Percentiles rank a stretch among this genome's conserved stretches.
These are phyloP conservation scores for Erythrophleum ivorense DNA, from an alignment of 331 rosid species.

Conservation along the genomic window DNA sequence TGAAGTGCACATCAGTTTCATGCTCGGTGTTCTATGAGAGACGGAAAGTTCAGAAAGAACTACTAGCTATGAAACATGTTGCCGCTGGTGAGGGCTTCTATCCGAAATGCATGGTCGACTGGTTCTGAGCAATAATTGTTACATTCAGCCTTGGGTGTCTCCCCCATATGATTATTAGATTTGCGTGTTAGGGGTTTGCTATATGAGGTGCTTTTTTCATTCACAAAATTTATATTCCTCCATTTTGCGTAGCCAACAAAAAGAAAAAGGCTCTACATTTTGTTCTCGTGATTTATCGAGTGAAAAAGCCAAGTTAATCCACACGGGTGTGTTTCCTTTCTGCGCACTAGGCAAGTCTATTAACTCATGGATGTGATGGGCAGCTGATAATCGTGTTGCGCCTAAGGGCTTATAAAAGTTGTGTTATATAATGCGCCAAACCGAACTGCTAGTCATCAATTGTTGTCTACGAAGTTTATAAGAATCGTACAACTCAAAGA, in stretches of 20 bases:
- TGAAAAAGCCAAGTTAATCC: not conserved
- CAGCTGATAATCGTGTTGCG: not conserved
- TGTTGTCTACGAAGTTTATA: no score
- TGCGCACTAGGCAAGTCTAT: not conserved
- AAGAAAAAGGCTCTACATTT: not conserved
- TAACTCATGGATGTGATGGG: not conserved
- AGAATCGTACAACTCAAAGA: no score
- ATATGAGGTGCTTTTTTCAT: not conserved
- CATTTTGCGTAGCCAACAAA: not conserved
- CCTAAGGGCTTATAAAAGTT: not conserved
- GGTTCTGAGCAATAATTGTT: constrained; percentile 59
- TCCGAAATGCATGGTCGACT: constrained; percentile 74
- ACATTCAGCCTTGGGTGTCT: not conserved
- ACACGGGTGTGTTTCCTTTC: not conserved
- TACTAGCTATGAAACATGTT: constrained; percentile 64
- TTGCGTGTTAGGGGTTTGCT: not conserved
- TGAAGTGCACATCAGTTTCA: constrained; percentile 83
- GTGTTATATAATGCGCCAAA: not conserved
- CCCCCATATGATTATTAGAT: not conserved
- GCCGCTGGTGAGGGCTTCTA: constrained; percentile 75
- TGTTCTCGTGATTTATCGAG: not conserved
- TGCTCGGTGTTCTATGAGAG: constrained; percentile 86
- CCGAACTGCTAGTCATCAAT: no score
- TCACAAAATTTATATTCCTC: not conserved
- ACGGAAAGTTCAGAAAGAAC: constrained; percentile 83